Conservation (phyloP, 1,284 basidiomycete genomes). For the Athelia sp. region DNA sequence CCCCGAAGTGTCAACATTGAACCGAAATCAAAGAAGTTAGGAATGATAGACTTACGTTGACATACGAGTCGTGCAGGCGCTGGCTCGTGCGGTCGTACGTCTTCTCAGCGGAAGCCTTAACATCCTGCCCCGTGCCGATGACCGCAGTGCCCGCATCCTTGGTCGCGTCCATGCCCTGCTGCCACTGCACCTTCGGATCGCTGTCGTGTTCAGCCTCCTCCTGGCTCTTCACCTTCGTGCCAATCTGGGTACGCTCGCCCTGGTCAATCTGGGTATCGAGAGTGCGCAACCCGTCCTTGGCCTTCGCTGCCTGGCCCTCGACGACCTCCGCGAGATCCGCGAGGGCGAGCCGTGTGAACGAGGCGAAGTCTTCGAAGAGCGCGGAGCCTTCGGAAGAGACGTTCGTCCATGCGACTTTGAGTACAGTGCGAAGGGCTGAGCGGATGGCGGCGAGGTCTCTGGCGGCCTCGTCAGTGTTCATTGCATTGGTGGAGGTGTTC, state of each 20-base stretch:
- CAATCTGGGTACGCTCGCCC: constrained; percentile 51
- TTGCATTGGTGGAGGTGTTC: constrained; percentile 25
- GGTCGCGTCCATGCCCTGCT: constrained; percentile 58
- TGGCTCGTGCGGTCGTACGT: constrained; percentile 32
- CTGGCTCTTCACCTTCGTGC: constrained; percentile 42
- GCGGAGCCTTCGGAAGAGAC: constrained; percentile 45
- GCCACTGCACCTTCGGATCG: constrained; percentile 45
- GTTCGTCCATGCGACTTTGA: constrained; percentile 48
- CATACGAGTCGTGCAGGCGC: constrained; percentile 44
- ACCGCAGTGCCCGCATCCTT: constrained; percentile 50
- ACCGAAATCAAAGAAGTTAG: too few relatives aligned
- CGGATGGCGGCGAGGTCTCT: constrained; percentile 46
- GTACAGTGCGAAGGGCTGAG: constrained; percentile 40
- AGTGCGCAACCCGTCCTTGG: constrained; percentile 46
- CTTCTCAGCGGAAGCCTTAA: constrained; percentile 36
- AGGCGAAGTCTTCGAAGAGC: constrained; percentile 56
- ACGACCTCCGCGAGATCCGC: constrained; percentile 58
- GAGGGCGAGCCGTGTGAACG: constrained; percentile 54
- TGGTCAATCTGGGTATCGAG: constrained; percentile 52
- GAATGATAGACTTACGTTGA: constrained; percentile 34
- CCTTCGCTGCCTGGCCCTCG: constrained; percentile 40
- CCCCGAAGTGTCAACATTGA: not conserved
- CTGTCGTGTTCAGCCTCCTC: constrained; percentile 37
- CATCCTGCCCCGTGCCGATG: constrained; percentile 48
- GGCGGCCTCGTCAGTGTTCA: constrained; percentile 38